Evolutionary conservation across 345 rosid species (phyloP).

Genomic region (Angophora floribunda): DNA sequence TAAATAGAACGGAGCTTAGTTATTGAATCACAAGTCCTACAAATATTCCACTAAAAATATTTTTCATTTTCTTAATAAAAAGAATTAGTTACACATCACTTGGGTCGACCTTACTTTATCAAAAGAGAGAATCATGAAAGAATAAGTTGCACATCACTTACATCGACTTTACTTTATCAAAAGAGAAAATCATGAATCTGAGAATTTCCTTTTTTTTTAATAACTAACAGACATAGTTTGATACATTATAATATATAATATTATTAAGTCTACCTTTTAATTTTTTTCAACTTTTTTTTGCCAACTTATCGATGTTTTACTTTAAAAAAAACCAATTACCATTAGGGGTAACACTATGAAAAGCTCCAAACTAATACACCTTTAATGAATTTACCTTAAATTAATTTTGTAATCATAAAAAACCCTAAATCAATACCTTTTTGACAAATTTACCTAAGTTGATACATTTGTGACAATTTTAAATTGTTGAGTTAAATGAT

Average conservation of each 20-base stretch:
- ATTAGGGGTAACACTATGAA: too few relatives aligned
- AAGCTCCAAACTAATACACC: too few relatives aligned
- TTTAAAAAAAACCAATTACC: background rate
- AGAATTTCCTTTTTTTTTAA: rapidly evolving
- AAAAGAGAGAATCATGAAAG: background rate
- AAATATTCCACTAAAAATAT: rapidly evolving
- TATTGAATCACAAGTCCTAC: rapidly evolving
- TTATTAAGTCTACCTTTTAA: background rate
- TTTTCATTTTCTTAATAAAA: background rate
- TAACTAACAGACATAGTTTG: background rate
- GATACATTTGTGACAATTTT: too few relatives aligned
- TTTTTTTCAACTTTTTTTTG: background rate
- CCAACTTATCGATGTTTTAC: background rate
- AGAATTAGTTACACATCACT: too few relatives aligned
- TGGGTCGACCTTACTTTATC: too few relatives aligned
- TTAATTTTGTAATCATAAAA: too few relatives aligned
- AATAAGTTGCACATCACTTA: rapidly evolving
- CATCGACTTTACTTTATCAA: rapidly evolving
- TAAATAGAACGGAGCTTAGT: background rate
- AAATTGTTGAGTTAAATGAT: too few relatives aligned
- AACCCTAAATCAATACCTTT: too few relatives aligned
- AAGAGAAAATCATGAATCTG: rapidly evolving
- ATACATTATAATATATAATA: background rate
- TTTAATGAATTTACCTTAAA: too few relatives aligned
- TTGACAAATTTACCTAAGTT: too few relatives aligned